Evolutionary conservation across 2,329 filamentous ascomycete genomes (phyloP).

Genomic region (Pseudopithomyces maydicus): DNA sequence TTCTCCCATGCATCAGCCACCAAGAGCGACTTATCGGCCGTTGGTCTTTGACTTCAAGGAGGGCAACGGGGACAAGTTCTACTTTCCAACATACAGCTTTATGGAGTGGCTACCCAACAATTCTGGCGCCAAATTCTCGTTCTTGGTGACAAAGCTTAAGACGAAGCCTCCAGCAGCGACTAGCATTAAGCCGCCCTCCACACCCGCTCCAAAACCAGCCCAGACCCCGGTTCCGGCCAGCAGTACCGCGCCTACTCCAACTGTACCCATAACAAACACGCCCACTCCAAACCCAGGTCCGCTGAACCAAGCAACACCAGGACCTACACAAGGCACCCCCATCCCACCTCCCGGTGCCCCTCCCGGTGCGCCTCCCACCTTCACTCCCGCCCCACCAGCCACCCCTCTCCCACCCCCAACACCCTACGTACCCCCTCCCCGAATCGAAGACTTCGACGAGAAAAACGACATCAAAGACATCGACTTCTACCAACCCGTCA

Average conservation of each 20-base stretch:
- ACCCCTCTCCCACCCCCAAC: slow-evolving; percentile 11
- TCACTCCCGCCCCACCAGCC: slow-evolving; percentile 21
- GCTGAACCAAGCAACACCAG: neutral
- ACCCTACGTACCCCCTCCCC: slow-evolving; percentile 32
- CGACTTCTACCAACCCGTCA: slow-evolving; percentile 73
- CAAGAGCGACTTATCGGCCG: slow-evolving; percentile 49
- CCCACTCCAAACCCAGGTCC: slow-evolving; percentile 6
- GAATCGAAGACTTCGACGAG: slow-evolving; percentile 45
- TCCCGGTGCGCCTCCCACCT: neutral
- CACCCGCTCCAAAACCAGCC: slow-evolving; percentile 28
- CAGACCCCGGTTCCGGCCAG: slow-evolving; percentile 8
- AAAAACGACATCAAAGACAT: slow-evolving; percentile 52
- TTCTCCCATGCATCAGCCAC: slow-evolving; percentile 47
- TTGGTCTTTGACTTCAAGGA: slow-evolving; percentile 47
- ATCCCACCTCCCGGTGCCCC: neutral
- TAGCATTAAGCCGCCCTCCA: slow-evolving; percentile 33
- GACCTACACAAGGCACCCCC: neutral
- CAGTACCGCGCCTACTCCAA: slow-evolving; percentile 11
- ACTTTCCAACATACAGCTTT: slow-evolving; percentile 80
- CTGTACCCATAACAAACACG: neutral
- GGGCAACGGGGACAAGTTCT: slow-evolving; percentile 70
- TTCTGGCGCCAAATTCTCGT: slow-evolving; percentile 72
- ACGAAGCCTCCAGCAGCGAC: slow-evolving; percentile 47
- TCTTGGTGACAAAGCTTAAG: slow-evolving; percentile 74
- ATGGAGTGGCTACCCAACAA: slow-evolving; percentile 69